phyloP scores from a whole-genome alignment of 257 asterid genomes.

The Nicotiana noctiflora region DNA sequence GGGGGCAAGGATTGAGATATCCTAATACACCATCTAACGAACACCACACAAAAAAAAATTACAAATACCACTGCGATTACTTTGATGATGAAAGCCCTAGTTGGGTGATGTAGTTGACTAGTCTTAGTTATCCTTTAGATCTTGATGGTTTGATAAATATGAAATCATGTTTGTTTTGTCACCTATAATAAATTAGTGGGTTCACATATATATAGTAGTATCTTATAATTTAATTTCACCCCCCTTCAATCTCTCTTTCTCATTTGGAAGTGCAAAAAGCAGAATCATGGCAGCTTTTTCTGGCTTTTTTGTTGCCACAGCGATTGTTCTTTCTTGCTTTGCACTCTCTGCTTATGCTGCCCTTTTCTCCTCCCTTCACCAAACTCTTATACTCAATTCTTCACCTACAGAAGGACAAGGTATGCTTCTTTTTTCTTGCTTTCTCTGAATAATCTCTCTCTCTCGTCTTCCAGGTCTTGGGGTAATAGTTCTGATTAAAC shows the following conservation, averaged over 20 bases:
- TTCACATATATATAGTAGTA: not conserved
- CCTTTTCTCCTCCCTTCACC: slow-evolving; percentile 28
- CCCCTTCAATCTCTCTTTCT: not conserved
- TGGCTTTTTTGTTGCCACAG: slow-evolving; percentile 1
- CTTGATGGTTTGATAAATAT: no score
- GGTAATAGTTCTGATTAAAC: not conserved
- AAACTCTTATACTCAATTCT: slow-evolving; percentile 25
- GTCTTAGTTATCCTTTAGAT: not conserved
- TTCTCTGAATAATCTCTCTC: not conserved
- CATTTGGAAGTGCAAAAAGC: not conserved
- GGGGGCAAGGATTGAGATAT: no score
- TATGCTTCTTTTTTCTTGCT: not conserved
- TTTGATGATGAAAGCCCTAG: not conserved
- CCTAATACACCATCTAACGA: not conserved
- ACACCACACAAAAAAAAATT: not conserved
- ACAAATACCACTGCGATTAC: not conserved
- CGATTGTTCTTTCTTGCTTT: slow-evolving; percentile 20
- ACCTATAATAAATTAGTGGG: not conserved
- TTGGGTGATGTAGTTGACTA: not conserved
- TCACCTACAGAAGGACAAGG: slow-evolving; percentile 30
- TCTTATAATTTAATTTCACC: not conserved
- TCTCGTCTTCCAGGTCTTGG: not conserved
- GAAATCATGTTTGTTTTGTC: no score
- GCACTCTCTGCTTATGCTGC: slow-evolving; percentile 18
- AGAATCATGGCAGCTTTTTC: not conserved